These are phyloP conservation scores for Ettlia oleoabundans DNA, from an alignment of 139 green algal genomes.

Conservation along the genomic window DNA sequence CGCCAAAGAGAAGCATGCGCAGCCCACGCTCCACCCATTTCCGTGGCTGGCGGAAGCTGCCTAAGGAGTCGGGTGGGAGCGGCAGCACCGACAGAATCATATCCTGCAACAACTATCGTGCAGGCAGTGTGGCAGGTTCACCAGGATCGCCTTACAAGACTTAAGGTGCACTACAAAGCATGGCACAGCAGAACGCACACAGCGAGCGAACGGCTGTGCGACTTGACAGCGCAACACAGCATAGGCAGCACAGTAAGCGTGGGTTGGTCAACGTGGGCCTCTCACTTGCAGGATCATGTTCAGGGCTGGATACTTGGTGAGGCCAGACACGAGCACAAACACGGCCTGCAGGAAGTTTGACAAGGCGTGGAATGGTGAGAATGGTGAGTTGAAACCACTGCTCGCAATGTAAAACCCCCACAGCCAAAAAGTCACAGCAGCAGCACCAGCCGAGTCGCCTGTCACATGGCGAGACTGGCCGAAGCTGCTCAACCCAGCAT, in stretches of 20 bases:
- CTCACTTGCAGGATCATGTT: constrained; percentile 57
- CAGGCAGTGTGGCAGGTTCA: no score
- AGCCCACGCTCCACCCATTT: neutral
- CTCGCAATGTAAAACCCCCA: no score
- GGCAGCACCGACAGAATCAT: neutral
- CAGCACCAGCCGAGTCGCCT: neutral
- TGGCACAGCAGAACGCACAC: no score
- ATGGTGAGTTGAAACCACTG: no score
- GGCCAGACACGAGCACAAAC: constrained; percentile 48
- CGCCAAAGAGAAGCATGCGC: constrained; percentile 2
- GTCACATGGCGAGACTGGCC: neutral
- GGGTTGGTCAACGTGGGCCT: neutral
- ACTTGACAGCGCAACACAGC: neutral
- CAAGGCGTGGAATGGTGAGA: no score
- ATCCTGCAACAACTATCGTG: constrained; percentile 3
- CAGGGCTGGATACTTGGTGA: constrained; percentile 50
- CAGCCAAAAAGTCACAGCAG: neutral
- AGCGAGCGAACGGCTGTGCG: no score
- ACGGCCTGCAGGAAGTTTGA: neutral
- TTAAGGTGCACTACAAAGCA: no score
- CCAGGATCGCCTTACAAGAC: no score
- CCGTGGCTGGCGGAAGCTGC: constrained; percentile 1
- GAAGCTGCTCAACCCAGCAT: neutral
- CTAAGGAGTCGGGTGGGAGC: neutral
- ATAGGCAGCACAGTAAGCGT: neutral